phyloP scores from a whole-genome alignment of 2,329 filamentous ascomycete species.

The Colletotrichum acutatum region DNA sequence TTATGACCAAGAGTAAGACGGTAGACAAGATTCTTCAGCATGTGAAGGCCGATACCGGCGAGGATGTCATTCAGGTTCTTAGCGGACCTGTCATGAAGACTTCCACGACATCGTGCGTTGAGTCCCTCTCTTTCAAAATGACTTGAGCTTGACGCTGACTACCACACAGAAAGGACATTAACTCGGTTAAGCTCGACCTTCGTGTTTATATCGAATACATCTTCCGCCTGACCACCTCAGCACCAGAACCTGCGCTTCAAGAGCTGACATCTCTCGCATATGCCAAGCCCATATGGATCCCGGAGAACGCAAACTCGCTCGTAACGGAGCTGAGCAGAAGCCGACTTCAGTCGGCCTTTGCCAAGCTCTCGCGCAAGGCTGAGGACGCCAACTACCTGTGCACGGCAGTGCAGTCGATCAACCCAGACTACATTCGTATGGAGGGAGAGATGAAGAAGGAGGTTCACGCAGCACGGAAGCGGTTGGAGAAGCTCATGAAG shows the following conservation, averaged over 20 bases:
- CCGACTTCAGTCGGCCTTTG: slow-evolving; percentile 68
- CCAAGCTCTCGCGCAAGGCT: slow-evolving; percentile 64
- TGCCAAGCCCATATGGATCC: slow-evolving; percentile 51
- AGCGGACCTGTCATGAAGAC: slow-evolving; percentile 42
- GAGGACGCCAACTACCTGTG: slow-evolving; percentile 66
- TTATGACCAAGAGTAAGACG: slow-evolving; percentile 86
- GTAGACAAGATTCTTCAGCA: slow-evolving; percentile 78
- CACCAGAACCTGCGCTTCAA: slow-evolving; percentile 53
- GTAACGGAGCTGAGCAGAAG: slow-evolving; percentile 65
- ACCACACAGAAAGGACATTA: slow-evolving; percentile 45
- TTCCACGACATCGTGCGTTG: slow-evolving; percentile 43
- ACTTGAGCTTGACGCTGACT: slow-evolving; percentile 46
- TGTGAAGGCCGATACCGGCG: slow-evolving; percentile 66
- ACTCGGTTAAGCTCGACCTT: slow-evolving; percentile 51
- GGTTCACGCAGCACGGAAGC: slow-evolving; percentile 61
- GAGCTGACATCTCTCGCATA: slow-evolving; percentile 68
- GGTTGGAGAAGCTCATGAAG: slow-evolving; percentile 64
- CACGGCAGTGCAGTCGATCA: slow-evolving; percentile 63
- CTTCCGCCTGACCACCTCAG: slow-evolving; percentile 59
- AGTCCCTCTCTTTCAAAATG: neutral
- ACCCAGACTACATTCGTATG: slow-evolving; percentile 63
- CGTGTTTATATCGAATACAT: slow-evolving; percentile 66
- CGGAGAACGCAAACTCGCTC: slow-evolving; percentile 33
- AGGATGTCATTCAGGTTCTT: slow-evolving; percentile 58
- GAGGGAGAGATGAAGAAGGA: slow-evolving; percentile 65